Conservation (phyloP, 2,329 filamentous ascomycete species). For the Neonectria coccinea region DNA sequence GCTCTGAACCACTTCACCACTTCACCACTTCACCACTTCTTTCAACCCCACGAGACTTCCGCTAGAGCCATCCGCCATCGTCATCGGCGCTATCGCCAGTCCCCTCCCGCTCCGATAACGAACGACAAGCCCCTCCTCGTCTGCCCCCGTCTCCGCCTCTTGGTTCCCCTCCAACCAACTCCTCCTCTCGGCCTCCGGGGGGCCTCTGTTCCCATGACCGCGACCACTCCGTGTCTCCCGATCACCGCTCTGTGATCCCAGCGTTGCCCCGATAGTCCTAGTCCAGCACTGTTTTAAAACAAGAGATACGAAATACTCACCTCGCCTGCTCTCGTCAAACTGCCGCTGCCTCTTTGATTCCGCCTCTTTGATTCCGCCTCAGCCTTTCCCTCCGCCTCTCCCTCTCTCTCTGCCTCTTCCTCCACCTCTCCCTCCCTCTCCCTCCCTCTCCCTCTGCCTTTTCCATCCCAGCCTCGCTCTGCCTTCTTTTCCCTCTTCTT, state of each 20-base stretch:
- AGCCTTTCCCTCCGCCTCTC: constrained; percentile 6
- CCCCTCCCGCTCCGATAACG: constrained; percentile 38
- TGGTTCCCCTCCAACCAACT: constrained; percentile 17
- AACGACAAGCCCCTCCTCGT: constrained; percentile 43
- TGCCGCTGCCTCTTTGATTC: constrained; percentile 14
- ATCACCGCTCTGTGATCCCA: constrained; percentile 44
- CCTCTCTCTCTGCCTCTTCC: neutral
- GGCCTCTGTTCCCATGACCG: constrained; percentile 41
- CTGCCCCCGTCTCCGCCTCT: constrained; percentile 23
- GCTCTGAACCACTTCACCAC: constrained; percentile 3
- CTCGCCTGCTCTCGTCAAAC: constrained; percentile 33
- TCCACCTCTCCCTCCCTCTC: neutral
- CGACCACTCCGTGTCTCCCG: constrained; percentile 39
- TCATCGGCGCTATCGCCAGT: constrained; percentile 46
- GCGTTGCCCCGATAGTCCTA: constrained; percentile 47
- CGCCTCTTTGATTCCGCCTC: neutral
- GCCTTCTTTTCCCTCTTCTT: neutral
- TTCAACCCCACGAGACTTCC: constrained; percentile 34
- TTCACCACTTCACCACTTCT: constrained; percentile 18
- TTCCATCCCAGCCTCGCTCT: neutral
- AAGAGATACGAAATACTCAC: constrained; percentile 42
- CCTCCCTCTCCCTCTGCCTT: neutral
- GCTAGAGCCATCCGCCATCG: constrained; percentile 43
- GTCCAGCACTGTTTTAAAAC: constrained; percentile 40
- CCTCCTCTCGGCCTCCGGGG: constrained; percentile 33